phyloP scores from a whole-genome alignment of 257 asterid species.

The Mentha longifolia region DNA sequence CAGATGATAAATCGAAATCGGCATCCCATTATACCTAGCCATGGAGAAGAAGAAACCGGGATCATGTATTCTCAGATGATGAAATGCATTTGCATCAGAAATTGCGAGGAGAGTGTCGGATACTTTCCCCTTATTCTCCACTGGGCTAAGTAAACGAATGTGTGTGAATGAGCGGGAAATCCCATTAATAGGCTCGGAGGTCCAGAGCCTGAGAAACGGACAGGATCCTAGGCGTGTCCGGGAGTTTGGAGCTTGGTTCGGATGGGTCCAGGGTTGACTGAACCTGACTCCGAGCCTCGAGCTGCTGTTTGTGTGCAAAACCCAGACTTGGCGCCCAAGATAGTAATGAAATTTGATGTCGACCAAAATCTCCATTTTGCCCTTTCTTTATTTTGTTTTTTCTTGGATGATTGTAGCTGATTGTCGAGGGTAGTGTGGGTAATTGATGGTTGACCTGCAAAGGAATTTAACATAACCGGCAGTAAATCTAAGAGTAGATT shows the following conservation, averaged over 20 bases:
- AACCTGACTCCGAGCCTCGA: constrained; percentile 56
- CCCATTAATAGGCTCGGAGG: constrained; percentile 40
- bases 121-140: constrained; percentile 46
- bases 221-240: background rate
- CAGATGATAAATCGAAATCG: constrained; percentile 6
- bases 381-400: constrained; percentile 15
- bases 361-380: constrained; percentile 16
- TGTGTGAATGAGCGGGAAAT: constrained; percentile 80
- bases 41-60: constrained; percentile 28
- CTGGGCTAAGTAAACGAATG: constrained; percentile 62
- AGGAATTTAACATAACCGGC: background rate
- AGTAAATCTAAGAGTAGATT: too few relatives aligned
- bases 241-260: constrained; percentile 19
- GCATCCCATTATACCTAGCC: constrained; percentile 37
- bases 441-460: background rate
- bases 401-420: background rate
- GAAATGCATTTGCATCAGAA: constrained; percentile 28
- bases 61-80: constrained; percentile 2
- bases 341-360: constrained; percentile 33
- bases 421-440: constrained; percentile 25
- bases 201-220: constrained; percentile 47
- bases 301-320: constrained; percentile 9
- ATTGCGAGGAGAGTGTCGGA: constrained; percentile 35
- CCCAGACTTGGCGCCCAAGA: constrained; percentile 82
- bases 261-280: constrained; percentile 57